phyloP scores from a whole-genome alignment of 768 basidiomycete species.

The Phylloporus sp. region DNA sequence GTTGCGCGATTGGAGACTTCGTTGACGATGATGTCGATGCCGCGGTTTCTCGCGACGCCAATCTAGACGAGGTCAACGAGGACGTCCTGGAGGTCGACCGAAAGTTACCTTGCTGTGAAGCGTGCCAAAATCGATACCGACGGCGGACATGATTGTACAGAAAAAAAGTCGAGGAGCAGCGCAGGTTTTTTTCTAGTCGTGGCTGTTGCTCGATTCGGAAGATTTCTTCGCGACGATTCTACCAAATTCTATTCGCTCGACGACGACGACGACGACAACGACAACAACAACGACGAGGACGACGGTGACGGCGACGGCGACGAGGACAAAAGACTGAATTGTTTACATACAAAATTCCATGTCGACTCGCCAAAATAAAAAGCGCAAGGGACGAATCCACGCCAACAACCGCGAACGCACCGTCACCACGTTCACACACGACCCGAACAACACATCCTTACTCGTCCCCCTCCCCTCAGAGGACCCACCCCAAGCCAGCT shows the following conservation, averaged over 20 bases:
- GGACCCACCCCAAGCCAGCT: constrained; percentile 36
- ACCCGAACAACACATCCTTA: constrained; percentile 49
- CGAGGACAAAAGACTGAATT: too few relatives aligned
- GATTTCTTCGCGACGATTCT: constrained; percentile 23
- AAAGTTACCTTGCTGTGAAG: constrained; percentile 72
- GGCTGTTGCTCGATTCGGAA: constrained; percentile 23
- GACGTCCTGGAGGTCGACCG: too few relatives aligned
- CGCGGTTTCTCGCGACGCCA: constrained; percentile 91
- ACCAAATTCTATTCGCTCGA: constrained; percentile 21
- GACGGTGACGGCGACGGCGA: neutral
- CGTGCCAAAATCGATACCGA: constrained; percentile 91
- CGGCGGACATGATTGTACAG: constrained; percentile 68
- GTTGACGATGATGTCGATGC: constrained; percentile 98
- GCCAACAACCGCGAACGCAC: constrained; percentile 57
- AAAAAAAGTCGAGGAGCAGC: neutral
- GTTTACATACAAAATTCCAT: too few relatives aligned
- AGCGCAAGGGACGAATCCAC: constrained; percentile 53
- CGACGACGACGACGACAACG: neutral
- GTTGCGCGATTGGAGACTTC: constrained; percentile 97
- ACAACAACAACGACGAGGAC: neutral
- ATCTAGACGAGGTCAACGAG: constrained; percentile 45
- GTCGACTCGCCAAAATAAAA: constrained; percentile 62
- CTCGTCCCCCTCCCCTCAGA: constrained; percentile 48
- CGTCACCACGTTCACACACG: constrained; percentile 62
- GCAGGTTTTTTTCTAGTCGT: neutral